phyloP scores from a whole-genome alignment of 1,284 basidiomycete genomes.

The Ustilago xerochloae region DNA sequence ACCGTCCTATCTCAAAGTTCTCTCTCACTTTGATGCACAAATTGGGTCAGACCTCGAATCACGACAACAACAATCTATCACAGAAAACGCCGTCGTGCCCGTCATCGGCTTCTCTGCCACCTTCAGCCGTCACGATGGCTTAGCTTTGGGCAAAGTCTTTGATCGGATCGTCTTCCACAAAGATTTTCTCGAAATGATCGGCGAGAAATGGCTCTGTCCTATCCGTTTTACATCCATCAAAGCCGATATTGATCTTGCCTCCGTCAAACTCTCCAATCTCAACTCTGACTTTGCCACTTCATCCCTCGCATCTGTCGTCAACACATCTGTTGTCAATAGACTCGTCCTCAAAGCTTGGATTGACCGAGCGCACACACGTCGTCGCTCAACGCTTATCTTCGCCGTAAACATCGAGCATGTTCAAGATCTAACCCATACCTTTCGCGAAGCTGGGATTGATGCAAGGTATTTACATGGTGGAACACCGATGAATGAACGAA shows the following conservation, averaged over 20 bases:
- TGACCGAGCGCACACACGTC: conserved; percentile 60
- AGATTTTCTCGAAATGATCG: conserved; percentile 91
- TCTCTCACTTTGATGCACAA: conserved; percentile 78
- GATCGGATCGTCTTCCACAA: conserved; percentile 92
- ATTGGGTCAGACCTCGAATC: conserved; percentile 37
- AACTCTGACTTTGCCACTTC: conserved; percentile 53
- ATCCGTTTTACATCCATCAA: conserved; percentile 65
- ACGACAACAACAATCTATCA: not conserved
- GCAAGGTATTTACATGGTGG: conserved; percentile 80
- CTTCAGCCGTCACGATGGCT: conserved; percentile 89
- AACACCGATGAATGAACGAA: conserved; percentile 78
- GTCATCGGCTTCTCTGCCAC: conserved; percentile 96
- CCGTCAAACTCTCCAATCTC: conserved; percentile 39
- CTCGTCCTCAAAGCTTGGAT: conserved; percentile 64
- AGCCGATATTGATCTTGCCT: conserved; percentile 57
- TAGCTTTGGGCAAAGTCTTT: conserved; percentile 88
- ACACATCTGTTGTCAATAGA: conserved; percentile 57
- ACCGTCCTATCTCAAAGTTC: conserved; percentile 81
- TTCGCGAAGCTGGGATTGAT: conserved; percentile 82
- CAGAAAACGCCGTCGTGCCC: conserved; percentile 73
- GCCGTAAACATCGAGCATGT: conserved; percentile 89
- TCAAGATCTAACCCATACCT: conserved; percentile 78
- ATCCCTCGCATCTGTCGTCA: conserved; percentile 59
- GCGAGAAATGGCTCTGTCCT: conserved; percentile 79
- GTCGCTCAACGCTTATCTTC: conserved; percentile 89